Evolutionary conservation across 306 rosid species (phyloP), one percentile per base, ranked within the genome.

Genomic region (Citrullus amarus): DNA sequence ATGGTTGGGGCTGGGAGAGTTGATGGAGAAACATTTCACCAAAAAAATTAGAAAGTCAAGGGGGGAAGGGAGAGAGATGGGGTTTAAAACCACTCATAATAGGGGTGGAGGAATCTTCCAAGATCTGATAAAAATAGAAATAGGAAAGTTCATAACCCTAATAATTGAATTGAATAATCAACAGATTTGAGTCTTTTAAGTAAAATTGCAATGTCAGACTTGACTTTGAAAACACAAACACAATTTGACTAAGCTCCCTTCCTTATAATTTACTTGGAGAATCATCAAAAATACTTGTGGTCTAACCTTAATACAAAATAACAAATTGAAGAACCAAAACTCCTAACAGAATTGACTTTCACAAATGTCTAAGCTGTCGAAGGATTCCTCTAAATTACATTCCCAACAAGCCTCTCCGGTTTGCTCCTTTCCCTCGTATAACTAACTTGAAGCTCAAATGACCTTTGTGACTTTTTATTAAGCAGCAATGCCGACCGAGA

Each of bases 331-430:
- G 71, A 79, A 71, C 77, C 34, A 18, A 65, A 28, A 75, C 34
- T 44, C 53, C 79, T 69, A 75, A 78, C 67, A 68, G 59, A 74
- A 80, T 60, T 60, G 18, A 79, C 81, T 84, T 79, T 22, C 88
- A 89, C 86, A 80, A 50, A 76, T 80, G 81, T 82, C 89, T 84
- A 73, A 75, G 72, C 88, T 85, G 83, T 85, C 54, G 68, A 54
- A 7, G 82, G 63, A 74, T 53, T 54, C 78, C 83, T 88, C 59
- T 81, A 79, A 80, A 79, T 87, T 84, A 76, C 83, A 88, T 65
- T 85, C 61, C 71, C 83, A 22, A 78, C 76, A 72, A 79, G 15
- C 89, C 88, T 81, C 79, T 83, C 90, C 70, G 88, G 78, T 76
- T 80, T 73, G 56, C 77, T 83, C 88, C 56, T 22, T 9, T 39